Conservation (phyloP, 2,329 filamentous ascomycete species). For the Microsporum audouinii region DNA sequence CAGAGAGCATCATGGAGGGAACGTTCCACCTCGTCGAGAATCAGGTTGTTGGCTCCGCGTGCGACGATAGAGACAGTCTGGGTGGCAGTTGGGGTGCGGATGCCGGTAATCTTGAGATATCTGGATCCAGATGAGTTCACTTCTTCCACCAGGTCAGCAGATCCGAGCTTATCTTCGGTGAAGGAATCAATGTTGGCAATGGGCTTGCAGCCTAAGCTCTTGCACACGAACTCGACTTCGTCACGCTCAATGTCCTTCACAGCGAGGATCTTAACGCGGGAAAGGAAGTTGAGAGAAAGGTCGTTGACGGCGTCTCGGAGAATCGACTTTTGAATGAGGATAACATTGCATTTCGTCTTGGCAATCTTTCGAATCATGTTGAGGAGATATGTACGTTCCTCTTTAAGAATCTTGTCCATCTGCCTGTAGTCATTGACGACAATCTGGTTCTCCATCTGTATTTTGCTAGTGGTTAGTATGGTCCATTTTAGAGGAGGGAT, state of each 20-base stretch:
- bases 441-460: constrained; percentile 96
- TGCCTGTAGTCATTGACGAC: constrained; percentile 98
- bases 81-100: constrained; percentile 58
- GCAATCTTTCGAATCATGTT: constrained; percentile 99
- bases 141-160: constrained; percentile 88
- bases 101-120: constrained; percentile 89
- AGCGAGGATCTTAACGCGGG: constrained; percentile 88
- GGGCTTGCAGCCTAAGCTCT: constrained; percentile 96
- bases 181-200: constrained; percentile 98
- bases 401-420: constrained; percentile 99
- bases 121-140: constrained; percentile 74
- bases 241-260: constrained; percentile 98
- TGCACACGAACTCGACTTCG: constrained; percentile 98
- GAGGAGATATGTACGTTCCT: constrained; percentile 92
- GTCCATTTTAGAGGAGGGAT: constrained; percentile 13
- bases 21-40: constrained; percentile 93
- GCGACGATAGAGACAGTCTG: constrained; percentile 90
- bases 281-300: constrained; percentile 89
- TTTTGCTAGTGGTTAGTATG: constrained; percentile 13
- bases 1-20: constrained; percentile 95
- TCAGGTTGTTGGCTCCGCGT: constrained; percentile 84
- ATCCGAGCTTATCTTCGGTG: constrained; percentile 93
- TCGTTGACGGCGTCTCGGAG: constrained; percentile 96
- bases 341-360: constrained; percentile 98
- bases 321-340: constrained; percentile 97